Base-by-base conservation (phyloP, 495 filamentous ascomycete genomes). In the Paragyromitra xinjiangensis region DNA sequence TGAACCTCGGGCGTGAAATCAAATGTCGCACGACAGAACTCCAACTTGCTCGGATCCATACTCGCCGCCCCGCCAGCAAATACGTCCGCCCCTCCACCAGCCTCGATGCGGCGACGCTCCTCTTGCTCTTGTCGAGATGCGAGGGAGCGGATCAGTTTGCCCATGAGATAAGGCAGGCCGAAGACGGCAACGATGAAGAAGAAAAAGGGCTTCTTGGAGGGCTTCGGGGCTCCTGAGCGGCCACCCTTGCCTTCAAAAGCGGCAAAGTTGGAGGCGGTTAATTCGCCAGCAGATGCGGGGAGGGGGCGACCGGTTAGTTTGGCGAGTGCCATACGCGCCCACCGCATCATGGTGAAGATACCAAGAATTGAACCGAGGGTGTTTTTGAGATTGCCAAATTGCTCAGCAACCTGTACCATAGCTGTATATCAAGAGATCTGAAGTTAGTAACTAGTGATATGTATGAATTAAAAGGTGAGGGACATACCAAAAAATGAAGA, bases 351-450 rank as follows among this genome's bases (percentile, higher is more conserved):
- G 11, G 96, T 97, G 86, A 97, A 98, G 78, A 99, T 97, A 5
- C 96, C 96, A 44, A 98, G 86, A 26, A 97, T 91, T 22, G 94
- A 97, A 76, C 96, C 96, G 24, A 99, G 89, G n/a, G 96, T 97
- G 81, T 94, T 93, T 73, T 93, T 90, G 64, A 99, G 88, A 78
- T 92, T 97, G 58, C 93, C 91, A 75, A 99, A 95, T 84, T 99
- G 96, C 82, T 99, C 96, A 65, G 96, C 96, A 22, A 99, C 96
- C 48, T 94, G 93, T 22, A 99, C 91, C 95, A 99, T 98, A 42
- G 96, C 95, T 98, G 80, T 42, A 24, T 64, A n/a, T 69, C 29
- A 39, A n/a, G 14, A 78, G 64, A 53, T 19, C 16, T n/a, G 6
- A 12, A 14, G 34, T 77, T 12, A 79, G 53, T 40, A 51, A 14